A percentile compares a stretch with the other conserved stretches of the same genome.
Conservation (phyloP, 140 eudicot species). For the Oenanthe javanica region DNA sequence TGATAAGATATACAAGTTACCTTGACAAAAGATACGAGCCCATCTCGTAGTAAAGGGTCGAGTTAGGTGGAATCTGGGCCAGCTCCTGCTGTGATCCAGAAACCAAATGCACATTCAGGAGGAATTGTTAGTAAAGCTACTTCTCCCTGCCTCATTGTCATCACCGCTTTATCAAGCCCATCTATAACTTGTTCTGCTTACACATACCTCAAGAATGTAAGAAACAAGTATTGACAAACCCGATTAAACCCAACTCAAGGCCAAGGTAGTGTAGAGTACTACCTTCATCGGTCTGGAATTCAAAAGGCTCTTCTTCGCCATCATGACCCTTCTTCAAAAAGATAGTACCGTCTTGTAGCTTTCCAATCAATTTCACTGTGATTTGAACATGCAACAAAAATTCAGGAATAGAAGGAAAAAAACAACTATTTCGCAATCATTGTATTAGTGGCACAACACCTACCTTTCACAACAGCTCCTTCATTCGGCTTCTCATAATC, state of each 20-base stretch:
- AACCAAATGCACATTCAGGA: constrained; percentile 84
- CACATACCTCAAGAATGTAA: neutral
- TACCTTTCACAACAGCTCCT: constrained; percentile 76
- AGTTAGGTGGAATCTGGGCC: constrained; percentile 76
- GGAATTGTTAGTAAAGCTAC: constrained; percentile 56
- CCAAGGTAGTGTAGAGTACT: neutral
- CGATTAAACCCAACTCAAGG: neutral
- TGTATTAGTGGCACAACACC: neutral
- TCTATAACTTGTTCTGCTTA: constrained; percentile 86
- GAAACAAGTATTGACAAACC: neutral
- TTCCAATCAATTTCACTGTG: constrained; percentile 77
- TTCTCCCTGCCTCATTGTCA: constrained; percentile 92
- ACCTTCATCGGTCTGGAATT: constrained; percentile 92
- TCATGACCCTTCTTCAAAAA: constrained; percentile 69
- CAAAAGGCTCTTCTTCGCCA: constrained; percentile 49
- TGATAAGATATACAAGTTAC: constrained; percentile 19
- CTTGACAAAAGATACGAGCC: constrained; percentile 80
- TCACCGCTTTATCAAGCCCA: constrained; percentile 72
- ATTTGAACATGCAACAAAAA: constrained; percentile 1
- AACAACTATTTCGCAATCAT: no score
- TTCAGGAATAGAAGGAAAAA: constrained; percentile 6
- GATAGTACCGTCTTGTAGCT: constrained; percentile 74
- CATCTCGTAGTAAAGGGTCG: constrained; percentile 61
- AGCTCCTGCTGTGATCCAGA: constrained; percentile 69
- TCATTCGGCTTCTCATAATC: constrained; percentile 87